Evolutionary conservation across 169 alveolate species (phyloP).

Genomic region (Cryptosporidium felis): DNA sequence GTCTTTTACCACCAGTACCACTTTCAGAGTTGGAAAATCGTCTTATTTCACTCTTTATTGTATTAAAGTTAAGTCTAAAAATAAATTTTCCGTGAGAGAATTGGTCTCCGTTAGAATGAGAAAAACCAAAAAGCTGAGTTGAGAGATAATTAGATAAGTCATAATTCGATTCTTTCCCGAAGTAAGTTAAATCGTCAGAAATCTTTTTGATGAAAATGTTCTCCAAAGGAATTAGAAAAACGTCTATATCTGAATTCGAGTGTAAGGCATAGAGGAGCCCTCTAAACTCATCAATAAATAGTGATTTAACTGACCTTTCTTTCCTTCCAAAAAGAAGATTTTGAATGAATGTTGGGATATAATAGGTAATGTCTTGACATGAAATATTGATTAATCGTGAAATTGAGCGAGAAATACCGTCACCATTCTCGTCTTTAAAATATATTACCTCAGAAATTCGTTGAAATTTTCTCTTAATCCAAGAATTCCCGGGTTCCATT

Average conservation of each 20-base stretch:
- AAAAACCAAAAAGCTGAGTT: no score
- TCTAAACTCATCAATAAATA: slow-evolving; percentile 62
- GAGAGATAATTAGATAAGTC: no score
- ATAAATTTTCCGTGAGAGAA: background rate
- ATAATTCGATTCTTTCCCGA: background rate
- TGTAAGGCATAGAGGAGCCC: slow-evolving; percentile 38
- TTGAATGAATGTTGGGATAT: slow-evolving; percentile 10
- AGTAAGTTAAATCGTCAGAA: slow-evolving; percentile 55
- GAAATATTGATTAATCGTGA: slow-evolving; percentile 22
- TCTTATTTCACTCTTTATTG: slow-evolving; percentile 2
- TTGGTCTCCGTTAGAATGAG: no score
- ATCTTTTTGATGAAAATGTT: background rate
- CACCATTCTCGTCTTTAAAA: background rate
- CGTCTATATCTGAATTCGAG: slow-evolving; percentile 60
- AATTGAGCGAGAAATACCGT: background rate
- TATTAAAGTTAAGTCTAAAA: slow-evolving; percentile 22
- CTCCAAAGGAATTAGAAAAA: slow-evolving; percentile 24
- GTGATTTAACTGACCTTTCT: background rate
- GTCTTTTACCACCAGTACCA: no score
- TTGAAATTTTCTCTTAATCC: background rate
- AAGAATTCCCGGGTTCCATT: slow-evolving; percentile 21
- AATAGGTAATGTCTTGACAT: background rate
- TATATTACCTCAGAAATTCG: background rate
- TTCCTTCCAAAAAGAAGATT: background rate
- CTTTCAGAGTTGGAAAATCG: background rate